These are phyloP conservation scores for Rhodamnia argentea DNA, from an alignment of 345 rosid genomes.

Conservation along the genomic window DNA sequence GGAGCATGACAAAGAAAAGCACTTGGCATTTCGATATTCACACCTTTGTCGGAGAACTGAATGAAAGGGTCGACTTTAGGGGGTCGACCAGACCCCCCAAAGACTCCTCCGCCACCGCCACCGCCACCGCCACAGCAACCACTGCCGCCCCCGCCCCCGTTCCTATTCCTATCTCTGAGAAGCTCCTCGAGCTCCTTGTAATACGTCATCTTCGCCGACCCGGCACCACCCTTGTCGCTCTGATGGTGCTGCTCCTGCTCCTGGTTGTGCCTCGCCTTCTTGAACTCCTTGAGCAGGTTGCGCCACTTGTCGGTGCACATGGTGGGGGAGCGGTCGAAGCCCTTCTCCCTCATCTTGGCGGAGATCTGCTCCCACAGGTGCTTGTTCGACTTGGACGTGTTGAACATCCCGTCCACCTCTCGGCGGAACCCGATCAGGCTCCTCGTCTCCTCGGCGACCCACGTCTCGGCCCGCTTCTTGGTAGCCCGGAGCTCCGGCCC, in stretches of 20 bases:
- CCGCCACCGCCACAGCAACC: not conserved
- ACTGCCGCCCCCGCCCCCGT: conserved; percentile 1
- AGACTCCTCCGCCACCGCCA: not conserved
- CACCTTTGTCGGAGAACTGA: conserved; percentile 91
- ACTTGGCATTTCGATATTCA: not conserved
- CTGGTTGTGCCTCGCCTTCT: conserved; percentile 69
- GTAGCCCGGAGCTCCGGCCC: conserved; percentile 29
- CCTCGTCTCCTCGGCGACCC: conserved; percentile 96
- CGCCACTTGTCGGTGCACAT: conserved; percentile 99
- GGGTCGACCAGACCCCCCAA: not conserved
- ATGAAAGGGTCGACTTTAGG: conserved; percentile 80
- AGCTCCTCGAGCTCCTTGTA: conserved; percentile 95
- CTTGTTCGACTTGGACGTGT: conserved; percentile 94
- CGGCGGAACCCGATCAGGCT: conserved; percentile 63
- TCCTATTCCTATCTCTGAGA: conserved; percentile 73
- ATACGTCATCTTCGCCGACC: conserved; percentile 85
- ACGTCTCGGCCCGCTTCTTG: conserved; percentile 96
- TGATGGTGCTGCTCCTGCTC: not conserved
- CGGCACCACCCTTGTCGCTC: conserved; percentile 26
- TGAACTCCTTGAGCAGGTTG: conserved; percentile 89
- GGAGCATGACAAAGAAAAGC: not conserved
- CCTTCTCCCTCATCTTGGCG: conserved; percentile 81
- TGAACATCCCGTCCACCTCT: conserved; percentile 85
- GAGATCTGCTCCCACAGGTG: conserved; percentile 98
- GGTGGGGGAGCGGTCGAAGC: conserved; percentile 94